Conservation (phyloP, 306 rosid genomes). For the Cicer chorassanicum region DNA sequence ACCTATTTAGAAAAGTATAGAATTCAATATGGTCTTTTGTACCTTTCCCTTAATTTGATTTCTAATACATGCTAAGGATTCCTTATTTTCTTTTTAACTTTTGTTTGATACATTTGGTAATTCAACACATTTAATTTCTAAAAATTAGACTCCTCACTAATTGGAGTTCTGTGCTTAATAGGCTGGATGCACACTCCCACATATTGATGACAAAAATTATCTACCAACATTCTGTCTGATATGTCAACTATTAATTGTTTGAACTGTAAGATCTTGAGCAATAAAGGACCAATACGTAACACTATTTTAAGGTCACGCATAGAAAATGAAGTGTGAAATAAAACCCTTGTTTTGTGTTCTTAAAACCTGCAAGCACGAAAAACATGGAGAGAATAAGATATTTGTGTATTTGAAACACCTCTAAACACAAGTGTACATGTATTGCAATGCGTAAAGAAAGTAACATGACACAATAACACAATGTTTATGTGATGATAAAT, state of each 20-base stretch:
- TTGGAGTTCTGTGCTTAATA: too few relatives aligned
- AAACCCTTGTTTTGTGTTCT: slow-evolving; percentile 41
- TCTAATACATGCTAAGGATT: too few relatives aligned
- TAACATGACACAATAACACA: neutral
- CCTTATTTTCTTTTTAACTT: too few relatives aligned
- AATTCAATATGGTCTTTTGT: too few relatives aligned
- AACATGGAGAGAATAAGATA: slow-evolving; percentile 46
- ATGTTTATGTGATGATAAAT: slow-evolving; percentile 28
- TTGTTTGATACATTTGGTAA: neutral
- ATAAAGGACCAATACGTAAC: slow-evolving; percentile 22
- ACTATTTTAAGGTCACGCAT: slow-evolving; percentile 34
- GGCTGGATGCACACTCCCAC: too few relatives aligned
- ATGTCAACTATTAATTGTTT: neutral
- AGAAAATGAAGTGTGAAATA: slow-evolving; percentile 35
- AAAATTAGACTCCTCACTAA: too few relatives aligned
- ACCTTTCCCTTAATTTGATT: too few relatives aligned
- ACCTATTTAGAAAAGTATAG: too few relatives aligned
- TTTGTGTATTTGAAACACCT: slow-evolving; percentile 28
- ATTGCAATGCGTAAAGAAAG: slow-evolving; percentile 27
- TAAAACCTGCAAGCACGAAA: slow-evolving; percentile 51
- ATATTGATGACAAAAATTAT: too few relatives aligned
- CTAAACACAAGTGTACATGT: slow-evolving; percentile 11
- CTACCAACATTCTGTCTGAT: too few relatives aligned
- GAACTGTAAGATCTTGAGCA: slow-evolving; percentile 25
- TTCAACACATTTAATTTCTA: too few relatives aligned